Conservation (phyloP, 2,329 filamentous ascomycete species). For the Colletotrichum sublineola region DNA sequence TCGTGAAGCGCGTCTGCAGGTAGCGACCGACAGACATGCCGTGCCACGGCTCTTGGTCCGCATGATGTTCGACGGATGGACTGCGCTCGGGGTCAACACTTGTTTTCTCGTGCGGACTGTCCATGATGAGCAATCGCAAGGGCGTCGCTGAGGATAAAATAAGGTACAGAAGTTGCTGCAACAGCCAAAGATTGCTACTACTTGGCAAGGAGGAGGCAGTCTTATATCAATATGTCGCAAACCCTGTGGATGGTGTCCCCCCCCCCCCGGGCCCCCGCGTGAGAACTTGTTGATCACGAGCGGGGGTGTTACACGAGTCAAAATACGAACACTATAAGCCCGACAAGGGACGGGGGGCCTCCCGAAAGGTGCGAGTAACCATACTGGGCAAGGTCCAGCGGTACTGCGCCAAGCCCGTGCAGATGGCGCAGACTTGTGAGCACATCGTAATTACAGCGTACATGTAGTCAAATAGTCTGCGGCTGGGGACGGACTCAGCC, state of each 20-base stretch:
- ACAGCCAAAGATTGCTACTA: no score
- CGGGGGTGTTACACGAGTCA: constrained; percentile 35
- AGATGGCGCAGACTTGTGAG: constrained; percentile 13
- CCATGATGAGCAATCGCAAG: constrained; percentile 11
- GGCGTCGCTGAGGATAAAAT: not conserved
- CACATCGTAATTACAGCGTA: no score
- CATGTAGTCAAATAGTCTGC: not conserved
- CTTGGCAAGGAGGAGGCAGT: not conserved
- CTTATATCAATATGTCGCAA: constrained; percentile 17
- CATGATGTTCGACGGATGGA: constrained; percentile 14
- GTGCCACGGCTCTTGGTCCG: constrained; percentile 58
- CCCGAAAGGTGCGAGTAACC: not conserved
- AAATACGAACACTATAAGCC: constrained; percentile 9
- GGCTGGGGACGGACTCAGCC: not conserved
- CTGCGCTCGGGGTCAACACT: constrained; percentile 12
- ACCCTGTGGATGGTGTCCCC: not conserved
- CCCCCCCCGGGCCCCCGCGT: not conserved
- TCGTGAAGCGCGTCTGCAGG: constrained; percentile 64
- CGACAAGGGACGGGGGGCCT: not conserved
- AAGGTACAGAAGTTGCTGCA: not conserved
- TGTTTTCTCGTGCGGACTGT: constrained; percentile 22
- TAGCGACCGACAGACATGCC: constrained; percentile 65
- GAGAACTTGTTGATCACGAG: constrained; percentile 14
- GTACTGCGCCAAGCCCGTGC: constrained; percentile 6
- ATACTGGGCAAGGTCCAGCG: not conserved